These are phyloP conservation scores for Trichoderma breve DNA, from an alignment of 2,329 filamentous ascomycete species.

Conservation along the genomic window DNA sequence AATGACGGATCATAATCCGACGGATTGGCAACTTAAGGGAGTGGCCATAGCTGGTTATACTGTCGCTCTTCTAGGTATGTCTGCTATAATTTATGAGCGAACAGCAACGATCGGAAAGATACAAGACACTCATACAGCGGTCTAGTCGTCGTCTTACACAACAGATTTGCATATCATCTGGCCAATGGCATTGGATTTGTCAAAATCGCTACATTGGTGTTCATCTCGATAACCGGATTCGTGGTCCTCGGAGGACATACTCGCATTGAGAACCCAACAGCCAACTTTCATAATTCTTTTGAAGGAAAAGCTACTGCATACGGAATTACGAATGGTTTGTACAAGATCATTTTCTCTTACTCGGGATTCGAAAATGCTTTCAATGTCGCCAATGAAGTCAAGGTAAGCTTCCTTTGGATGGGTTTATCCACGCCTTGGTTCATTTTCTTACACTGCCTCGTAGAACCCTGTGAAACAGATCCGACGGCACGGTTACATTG, in stretches of 20 bases:
- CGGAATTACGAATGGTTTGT: conserved; percentile 46
- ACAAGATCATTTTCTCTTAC: conserved; percentile 60
- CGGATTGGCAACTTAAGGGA: conserved; percentile 64
- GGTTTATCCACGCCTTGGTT: neutral
- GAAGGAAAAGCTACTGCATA: conserved; percentile 37
- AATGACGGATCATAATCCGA: conserved; percentile 49
- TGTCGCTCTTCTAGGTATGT: conserved; percentile 53
- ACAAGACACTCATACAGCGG: neutral
- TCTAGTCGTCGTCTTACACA: conserved; percentile 48
- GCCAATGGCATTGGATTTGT: conserved; percentile 57
- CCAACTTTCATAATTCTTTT: conserved; percentile 40
- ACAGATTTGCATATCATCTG: conserved; percentile 54
- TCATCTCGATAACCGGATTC: conserved; percentile 59
- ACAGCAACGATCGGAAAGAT: neutral
- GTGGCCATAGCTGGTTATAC: conserved; percentile 64
- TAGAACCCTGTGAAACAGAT: conserved; percentile 55
- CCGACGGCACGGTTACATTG: conserved; percentile 48
- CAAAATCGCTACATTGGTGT: conserved; percentile 62
- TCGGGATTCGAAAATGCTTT: conserved; percentile 59
- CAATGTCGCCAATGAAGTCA: conserved; percentile 57
- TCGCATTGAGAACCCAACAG: conserved; percentile 32
- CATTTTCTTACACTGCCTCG: neutral
- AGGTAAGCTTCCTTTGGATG: conserved; percentile 14
- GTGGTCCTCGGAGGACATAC: conserved; percentile 52
- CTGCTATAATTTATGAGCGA: neutral